Base-by-base conservation (phyloP, 768 basidiomycete genomes). In the Lactarius trivialis region DNA sequence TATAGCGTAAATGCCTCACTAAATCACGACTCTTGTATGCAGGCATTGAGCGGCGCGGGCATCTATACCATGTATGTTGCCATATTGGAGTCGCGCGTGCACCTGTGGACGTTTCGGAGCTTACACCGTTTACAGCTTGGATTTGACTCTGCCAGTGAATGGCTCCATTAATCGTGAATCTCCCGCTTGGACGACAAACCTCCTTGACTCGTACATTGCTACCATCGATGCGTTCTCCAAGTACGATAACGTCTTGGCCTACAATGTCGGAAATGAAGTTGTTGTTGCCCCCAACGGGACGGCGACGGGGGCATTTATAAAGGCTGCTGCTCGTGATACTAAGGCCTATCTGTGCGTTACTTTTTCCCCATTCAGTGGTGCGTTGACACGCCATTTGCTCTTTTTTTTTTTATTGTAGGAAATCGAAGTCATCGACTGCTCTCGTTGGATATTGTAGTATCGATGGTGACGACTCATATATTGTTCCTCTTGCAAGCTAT, bases 1-100 rank as follows among this genome's bases (percentile, higher is more conserved):
- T 97, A 97, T 78, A 89, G 86, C 60, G 93, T 95, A 65, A 82
- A 94, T 70, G 82, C 91, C 0, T 79, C 85, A 36, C 74, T 86
- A 60, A 88, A 96, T 74, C 94, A 98, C 65, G 92, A 94, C 71
- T 75, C 75, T 1, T 98, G 94, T 74, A 96, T 98, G 94, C 73
- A 73, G 39, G 73, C 83, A 15, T 80, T 97, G 63, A 86, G 85
- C 68, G 73, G 74, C 24, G 91, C 91, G 39, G 88, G 88, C 30
- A 97, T 97, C 59, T 96, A 97, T 74, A 82, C 88, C 56, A 87
- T 96, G 93, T 95, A 65, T 70, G 88, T 77, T 17, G 45, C 12
- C 45, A 30, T 15, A 33, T 57, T 54, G 33, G 8, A 15, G 34
- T 14, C 60, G 33, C 30, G 19, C 14, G 26, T 34, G 4, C 33